A percentile compares a stretch with the other conserved stretches of the same genome.
Evolutionary conservation across 2,329 filamentous ascomycete species (phyloP).

Genomic region (Aurifilum marmelostoma): DNA sequence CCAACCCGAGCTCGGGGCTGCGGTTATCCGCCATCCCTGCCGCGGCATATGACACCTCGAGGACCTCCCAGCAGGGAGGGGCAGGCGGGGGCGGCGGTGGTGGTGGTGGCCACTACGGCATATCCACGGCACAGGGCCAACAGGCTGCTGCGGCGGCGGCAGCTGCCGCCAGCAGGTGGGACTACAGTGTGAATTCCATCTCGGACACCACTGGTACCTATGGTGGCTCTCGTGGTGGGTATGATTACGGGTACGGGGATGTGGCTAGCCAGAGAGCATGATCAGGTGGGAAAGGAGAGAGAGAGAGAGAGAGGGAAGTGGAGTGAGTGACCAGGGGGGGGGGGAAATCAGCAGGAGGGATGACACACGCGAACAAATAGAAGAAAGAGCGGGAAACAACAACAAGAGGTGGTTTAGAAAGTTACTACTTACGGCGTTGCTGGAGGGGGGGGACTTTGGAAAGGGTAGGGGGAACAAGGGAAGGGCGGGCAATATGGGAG

Average conservation of each 20-base stretch:
- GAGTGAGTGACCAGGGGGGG: conserved; percentile 3
- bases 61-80: conserved; percentile 22
- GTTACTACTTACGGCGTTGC: background rate
- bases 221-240: conserved; percentile 25
- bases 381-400: background rate
- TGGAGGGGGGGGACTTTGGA: background rate
- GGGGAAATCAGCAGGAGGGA: background rate
- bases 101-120: conserved; percentile 21
- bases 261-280: conserved; percentile 29
- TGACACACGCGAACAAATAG: background rate
- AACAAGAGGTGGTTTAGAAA: background rate
- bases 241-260: conserved; percentile 30
- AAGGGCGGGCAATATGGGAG: no score
- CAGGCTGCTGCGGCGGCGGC: background rate
- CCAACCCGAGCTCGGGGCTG: conserved; percentile 23
- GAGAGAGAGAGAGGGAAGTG: background rate
- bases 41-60: conserved; percentile 26
- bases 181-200: conserved; percentile 31
- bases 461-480: no score
- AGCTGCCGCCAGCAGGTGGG: conserved; percentile 22
- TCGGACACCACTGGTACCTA: conserved; percentile 28
- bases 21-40: conserved; percentile 26
- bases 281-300: conserved; percentile 15
- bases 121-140: conserved; percentile 19
- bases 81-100: no score